Conservation (phyloP, 179 eudicot genomes). For the Spinacia oleracea region DNA sequence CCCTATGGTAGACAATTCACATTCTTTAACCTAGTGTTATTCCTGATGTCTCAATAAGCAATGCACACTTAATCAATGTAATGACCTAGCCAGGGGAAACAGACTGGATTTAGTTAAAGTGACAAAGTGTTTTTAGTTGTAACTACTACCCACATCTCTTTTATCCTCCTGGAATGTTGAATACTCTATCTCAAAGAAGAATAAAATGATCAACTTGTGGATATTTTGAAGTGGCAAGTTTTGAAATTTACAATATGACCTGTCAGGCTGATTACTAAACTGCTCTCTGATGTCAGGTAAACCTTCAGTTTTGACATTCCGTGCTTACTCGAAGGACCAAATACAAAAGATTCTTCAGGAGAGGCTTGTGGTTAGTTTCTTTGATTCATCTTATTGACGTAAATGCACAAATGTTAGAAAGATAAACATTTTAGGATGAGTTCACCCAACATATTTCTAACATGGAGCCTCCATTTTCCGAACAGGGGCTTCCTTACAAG, state of each 20-base stretch:
- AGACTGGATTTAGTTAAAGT: neutral
- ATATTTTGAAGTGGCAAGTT: neutral
- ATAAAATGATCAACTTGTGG: no score
- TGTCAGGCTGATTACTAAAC: constrained; percentile 10
- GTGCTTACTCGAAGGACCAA: constrained; percentile 94
- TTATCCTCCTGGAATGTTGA: neutral
- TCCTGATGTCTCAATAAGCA: neutral
- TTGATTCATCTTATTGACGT: neutral
- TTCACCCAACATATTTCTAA: constrained; percentile 10
- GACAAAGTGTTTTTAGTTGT: neutral
- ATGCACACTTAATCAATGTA: neutral
- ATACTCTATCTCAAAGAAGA: neutral
- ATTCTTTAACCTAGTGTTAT: neutral
- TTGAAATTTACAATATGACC: neutral
- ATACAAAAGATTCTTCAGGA: constrained; percentile 70
- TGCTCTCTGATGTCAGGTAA: constrained; percentile 49
- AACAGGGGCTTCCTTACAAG: constrained; percentile 63
- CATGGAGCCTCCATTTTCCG: constrained; percentile 7
- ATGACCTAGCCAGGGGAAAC: neutral
- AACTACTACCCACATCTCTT: neutral
- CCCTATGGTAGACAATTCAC: neutral
- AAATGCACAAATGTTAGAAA: neutral
- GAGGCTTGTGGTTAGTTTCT: constrained; percentile 56
- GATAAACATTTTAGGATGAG: neutral
- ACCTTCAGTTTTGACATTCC: constrained; percentile 79